Base-by-base conservation (phyloP, 2,329 filamentous ascomycete genomes). In the Cladosporium sp. region DNA sequence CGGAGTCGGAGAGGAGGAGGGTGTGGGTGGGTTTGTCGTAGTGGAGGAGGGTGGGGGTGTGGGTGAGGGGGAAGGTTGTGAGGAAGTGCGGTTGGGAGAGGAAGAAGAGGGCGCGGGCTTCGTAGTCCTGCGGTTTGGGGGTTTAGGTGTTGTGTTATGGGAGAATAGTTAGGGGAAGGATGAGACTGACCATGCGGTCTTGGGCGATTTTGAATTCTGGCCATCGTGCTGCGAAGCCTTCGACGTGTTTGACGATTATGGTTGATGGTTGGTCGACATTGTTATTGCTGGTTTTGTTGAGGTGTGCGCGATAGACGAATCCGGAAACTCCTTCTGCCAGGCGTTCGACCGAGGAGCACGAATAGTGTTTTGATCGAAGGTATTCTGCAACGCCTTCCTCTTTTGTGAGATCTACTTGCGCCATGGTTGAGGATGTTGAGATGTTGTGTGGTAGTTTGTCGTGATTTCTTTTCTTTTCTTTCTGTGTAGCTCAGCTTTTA, bases 1-100 rank as follows among this genome's bases (percentile, higher is more conserved):
- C 55, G 29, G 19, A 39, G 27, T 55, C 55, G 35, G 55, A 51
- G 18, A 53, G 16, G 29, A 54, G 46, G 12, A 55, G 38, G 15
- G 19, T 19, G 3, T 19, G 12, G 4, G 22, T 15, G 12, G 29
- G 20, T 8, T 30, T 30, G 33, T 52, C 50, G 15, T 25, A 40
- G 3, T 38, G 18, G n/a, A 45, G 18, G 13, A 45, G 13, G 3
- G 2, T 0, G 16, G 42, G 42, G 32, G 27, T 32, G 12, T 15
- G 42, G 18, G 18, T 32, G 4, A 20, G 13, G 3, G 30, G 3
- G 9, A 7, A 1, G 25, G 12, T 27, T 19, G 30, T 25, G 30
- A n/a, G 16, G 30, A 7, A 6, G 3, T n/a, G 6, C 1, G 12
- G n/a, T 12, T 16, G 20, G 18, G 8, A 2, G 29, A 45, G 30